Evolutionary conservation across 2,329 filamentous ascomycete species (phyloP), one percentile per base, ranked within the genome.

Genomic region (Aspergillus sojae): DNA sequence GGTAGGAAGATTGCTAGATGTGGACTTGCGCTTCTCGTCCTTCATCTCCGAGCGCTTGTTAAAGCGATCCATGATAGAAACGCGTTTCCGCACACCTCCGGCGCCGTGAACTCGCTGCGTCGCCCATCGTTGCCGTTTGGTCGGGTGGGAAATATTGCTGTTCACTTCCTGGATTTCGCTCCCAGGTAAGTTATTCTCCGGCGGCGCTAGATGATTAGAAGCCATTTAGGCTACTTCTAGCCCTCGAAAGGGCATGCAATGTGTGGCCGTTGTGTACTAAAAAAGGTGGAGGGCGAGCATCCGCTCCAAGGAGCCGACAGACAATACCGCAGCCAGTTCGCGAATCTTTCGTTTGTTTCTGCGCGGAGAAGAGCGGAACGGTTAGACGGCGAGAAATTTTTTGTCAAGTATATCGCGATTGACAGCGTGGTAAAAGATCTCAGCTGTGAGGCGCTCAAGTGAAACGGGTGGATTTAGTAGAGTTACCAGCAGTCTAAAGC

Each of bases 81-180:
- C 82, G 67, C 95, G 89, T 84, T 97, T 98, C 76, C 87, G 85
- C 70, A 85, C 84, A 68, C 91, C 92, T 75, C 89, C 91, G 74
- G 89, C 86, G 72, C 91, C 88, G 16, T 89, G 89, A 78, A 91
- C 87, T 77, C 93, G 92, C 74, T 94, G 92, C n/a, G 95, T 98
- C 21, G 95, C 94, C 95, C 95, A 98, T 88, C 95, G 86, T 78
- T 95, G 89, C 75, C 94, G 86, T 76, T 94, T 93, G 26, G 89
- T 90, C 10, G 86, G 84, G 66, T 85, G 86, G 50, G 86, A 85
- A 64, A 85, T 80, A 70, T 87, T 83, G 69, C 79, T 84, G 60
- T 56, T 66, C 34, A 70, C 67, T 63, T 74, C 73, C 43, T 65
- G 70, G 53, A 75, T 61, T 23, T 74, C 72, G 59, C 66, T 69